Evolutionary conservation across 352 stramenopile genomes (phyloP), one percentile per base, ranked within the genome.

Genomic region (Pythium oligandrum): DNA sequence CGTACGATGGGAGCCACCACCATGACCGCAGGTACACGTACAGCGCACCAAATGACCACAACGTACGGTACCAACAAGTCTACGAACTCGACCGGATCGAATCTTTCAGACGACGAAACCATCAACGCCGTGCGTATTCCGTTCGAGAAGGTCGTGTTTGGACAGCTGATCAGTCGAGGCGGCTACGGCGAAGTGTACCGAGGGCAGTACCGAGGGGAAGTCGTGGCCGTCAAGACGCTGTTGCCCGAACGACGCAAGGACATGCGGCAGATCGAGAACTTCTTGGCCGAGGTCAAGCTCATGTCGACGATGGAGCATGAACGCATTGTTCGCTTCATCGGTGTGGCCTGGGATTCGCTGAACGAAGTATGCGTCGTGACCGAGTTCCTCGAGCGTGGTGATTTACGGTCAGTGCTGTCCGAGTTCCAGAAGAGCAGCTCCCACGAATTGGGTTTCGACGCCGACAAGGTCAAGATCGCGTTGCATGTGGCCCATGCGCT

Each of bases 321-420:
- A 47, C 76, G 67, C 38, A 80, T 89, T 42, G 71, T 89, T 2
- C 55, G 51, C 17, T 86, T 89, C 40, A 64, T 87, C 17, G 75
- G 75, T 1, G 75, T 87, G 33, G 75, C 73, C 6, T 89, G 78
- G 74, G 66, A 66, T 31, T 57, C 53, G 37, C 43, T 55, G 11
- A 55, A 34, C 26, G 48, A 61, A 9, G 30, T 66, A 2, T 52
- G 55, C 32, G 43, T 58, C 3, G 55, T 71, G 8, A 40, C 47
- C 3, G 64, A 68, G 50, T 72, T 63, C 48, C 57, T 68, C n/a
- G 52, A 57, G 7, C 12, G 51, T 17, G 64, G 64, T 6, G 60
- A 72, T 53, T 32, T 69, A 11, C 45, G 64, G 8, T 61, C 59
- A 32, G 32, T 82, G 42, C 60, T 84, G 17, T 70, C 70, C 52